Percentiles rank a stretch among this genome's conserved stretches.
Evolutionary conservation across 1,139 yeast species (phyloP).

Genomic region (Debaryomyces robertsiae): DNA sequence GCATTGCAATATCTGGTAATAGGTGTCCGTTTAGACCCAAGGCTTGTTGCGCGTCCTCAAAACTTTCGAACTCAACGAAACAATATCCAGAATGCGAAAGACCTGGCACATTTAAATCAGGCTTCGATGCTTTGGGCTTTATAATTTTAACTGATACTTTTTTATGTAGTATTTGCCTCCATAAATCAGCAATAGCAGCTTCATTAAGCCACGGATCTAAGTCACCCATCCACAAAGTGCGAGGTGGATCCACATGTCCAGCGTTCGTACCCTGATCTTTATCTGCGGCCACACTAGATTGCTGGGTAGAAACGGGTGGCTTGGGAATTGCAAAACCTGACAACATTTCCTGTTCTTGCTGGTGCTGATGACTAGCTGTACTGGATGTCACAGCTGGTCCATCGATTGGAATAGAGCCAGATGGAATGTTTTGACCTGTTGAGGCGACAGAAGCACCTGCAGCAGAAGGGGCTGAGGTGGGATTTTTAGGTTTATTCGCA

Average conservation of each 20-base stretch:
- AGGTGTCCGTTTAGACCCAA: slow-evolving; percentile 63
- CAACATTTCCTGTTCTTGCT: slow-evolving; percentile 48
- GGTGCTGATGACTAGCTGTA: slow-evolving; percentile 48
- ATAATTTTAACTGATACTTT: slow-evolving; percentile 54
- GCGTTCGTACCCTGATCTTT: slow-evolving; percentile 14
- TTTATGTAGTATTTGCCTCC: slow-evolving; percentile 53
- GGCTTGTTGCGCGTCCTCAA: slow-evolving; percentile 68
- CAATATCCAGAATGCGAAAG: slow-evolving; percentile 71
- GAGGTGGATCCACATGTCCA: slow-evolving; percentile 37
- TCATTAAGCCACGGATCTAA: slow-evolving; percentile 76
- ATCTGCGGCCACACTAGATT: slow-evolving; percentile 31
- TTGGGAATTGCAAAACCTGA: slow-evolving; percentile 43
- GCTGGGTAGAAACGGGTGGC: slow-evolving; percentile 46
- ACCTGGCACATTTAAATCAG: slow-evolving; percentile 30
- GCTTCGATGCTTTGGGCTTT: slow-evolving; percentile 41
- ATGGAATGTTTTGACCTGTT: background rate
- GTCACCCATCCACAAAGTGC: slow-evolving; percentile 80
- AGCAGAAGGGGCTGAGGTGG: background rate
- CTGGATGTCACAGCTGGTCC: slow-evolving; percentile 24
- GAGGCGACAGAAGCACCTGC: background rate
- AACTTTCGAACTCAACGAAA: slow-evolving; percentile 65
- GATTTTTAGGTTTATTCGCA: background rate
- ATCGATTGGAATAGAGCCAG: background rate
- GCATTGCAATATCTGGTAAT: slow-evolving; percentile 59
- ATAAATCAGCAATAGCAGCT: slow-evolving; percentile 54